Conservation (phyloP, 345 rosid species). For the Gossypium longicalyx region DNA sequence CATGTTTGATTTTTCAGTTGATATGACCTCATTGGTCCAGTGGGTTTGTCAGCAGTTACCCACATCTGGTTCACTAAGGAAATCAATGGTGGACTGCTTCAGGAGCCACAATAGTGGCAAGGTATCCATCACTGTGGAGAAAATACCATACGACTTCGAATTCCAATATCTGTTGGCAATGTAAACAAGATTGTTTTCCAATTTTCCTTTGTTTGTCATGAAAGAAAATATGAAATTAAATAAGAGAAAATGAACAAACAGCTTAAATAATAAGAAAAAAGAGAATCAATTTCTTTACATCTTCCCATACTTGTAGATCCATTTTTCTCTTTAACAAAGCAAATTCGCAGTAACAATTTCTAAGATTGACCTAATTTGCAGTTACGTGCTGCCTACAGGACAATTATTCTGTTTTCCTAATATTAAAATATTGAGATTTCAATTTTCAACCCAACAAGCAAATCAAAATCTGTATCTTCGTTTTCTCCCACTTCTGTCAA, state of each 20-base stretch:
- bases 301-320: too few relatives aligned
- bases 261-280: neutral
- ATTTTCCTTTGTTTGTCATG: neutral
- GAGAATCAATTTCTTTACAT: neutral
- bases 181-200: conserved; percentile 18
- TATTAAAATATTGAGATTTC: neutral
- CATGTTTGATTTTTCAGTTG: conserved; percentile 48
- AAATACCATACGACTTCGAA: conserved; percentile 76
- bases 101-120: conserved; percentile 46
- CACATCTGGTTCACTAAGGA: conserved; percentile 75
- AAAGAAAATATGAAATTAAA: neutral
- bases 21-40: conserved; percentile 55
- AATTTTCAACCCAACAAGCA: too few relatives aligned
- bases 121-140: conserved; percentile 49
- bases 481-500: neutral
- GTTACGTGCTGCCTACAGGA: too few relatives aligned
- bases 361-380: neutral
- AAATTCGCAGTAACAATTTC: neutral
- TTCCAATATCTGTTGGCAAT: conserved; percentile 80
- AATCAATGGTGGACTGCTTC: conserved; percentile 88
- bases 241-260: neutral
- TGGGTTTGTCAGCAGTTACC: conserved; percentile 94
- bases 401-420: neutral
- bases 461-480: neutral
- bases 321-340: too few relatives aligned